Base-by-base conservation (phyloP, 768 basidiomycete species). In the Daedalea quercina region DNA sequence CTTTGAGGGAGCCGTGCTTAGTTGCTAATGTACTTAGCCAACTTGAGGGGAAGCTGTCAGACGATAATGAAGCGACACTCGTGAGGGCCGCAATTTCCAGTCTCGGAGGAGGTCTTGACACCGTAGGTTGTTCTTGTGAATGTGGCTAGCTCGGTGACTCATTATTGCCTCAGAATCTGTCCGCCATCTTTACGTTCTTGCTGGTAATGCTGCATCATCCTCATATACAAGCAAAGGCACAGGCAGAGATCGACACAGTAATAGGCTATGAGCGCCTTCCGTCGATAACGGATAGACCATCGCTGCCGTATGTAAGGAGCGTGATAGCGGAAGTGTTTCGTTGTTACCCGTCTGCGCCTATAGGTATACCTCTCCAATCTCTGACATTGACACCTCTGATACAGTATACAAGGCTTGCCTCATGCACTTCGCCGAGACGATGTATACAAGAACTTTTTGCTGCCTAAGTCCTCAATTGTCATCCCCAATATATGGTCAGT, bases 221-320 rank as follows among this genome's bases (percentile, higher is more conserved):
- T 2, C 20, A 57, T 17, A 54, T 59, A 3, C 58, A 57, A 44
- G 70, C 57, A 41, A 77, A 75, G 40, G 84, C 81, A 0, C 83
- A 85, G 58, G 68, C 71, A 15, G 84, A 87, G 52, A 72, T 87
- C 19, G 85, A 87, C 57, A 53, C 59, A 0, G 76, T 84, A 15
- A 65, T 80, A 15, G 79, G 79, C 19, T 54, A 59, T 40, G 73
- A 76, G 40, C 70, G 84, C 7, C 69, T 86, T 12, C 85, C 86
- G 1, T 70, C 66, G 1, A 75, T 80, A 51, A 67, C 64, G 22
- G 84, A 85, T 58, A 71, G 79, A 4, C 50, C 63, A 1, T 68
- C 62, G 2, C 62, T 87, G 47, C 80, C 81, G 3, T 86, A 77
- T 60, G 71, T 77, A 44, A 70, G 81, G 15, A 76, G 77, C 1